Evolutionary conservation across 495 filamentous ascomycete genomes (phyloP).

Genomic region (Glutinoglossum americanum): DNA sequence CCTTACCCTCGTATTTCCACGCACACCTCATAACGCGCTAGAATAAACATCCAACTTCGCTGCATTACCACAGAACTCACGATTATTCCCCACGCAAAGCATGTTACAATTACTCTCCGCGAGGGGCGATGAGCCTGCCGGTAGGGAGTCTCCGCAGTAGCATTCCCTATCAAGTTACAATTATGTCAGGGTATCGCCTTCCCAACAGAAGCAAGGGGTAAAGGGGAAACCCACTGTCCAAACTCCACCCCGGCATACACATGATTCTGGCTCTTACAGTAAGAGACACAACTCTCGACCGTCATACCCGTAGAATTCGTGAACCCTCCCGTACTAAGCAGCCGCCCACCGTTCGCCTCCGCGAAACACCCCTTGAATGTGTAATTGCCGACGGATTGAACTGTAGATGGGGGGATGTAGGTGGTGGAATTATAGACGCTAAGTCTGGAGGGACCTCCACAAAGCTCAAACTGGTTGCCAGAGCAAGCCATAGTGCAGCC

Average conservation of each 20-base stretch:
- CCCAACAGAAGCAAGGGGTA: neutral
- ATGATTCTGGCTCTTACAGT: constrained; percentile 17
- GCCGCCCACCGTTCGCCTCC: constrained; percentile 9
- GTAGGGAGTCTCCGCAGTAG: constrained; percentile 16
- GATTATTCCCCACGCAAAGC: constrained; percentile 19
- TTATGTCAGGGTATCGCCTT: constrained; percentile 4
- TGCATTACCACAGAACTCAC: constrained; percentile 21
- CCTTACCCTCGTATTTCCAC: too few species aligned
- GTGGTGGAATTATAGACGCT: neutral
- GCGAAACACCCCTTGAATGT: constrained; percentile 15
- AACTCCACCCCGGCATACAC: constrained; percentile 20
- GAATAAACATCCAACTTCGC: constrained; percentile 12
- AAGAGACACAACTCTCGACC: constrained; percentile 19
- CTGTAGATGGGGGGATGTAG: constrained; percentile 4
- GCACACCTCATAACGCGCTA: neutral
- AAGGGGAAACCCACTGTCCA: neutral
- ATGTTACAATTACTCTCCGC: constrained; percentile 15
- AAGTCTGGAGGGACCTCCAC: too few species aligned
- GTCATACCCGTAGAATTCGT: constrained; percentile 20
- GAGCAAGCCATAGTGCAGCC: neutral
- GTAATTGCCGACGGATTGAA: constrained; percentile 5
- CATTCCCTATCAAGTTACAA: constrained; percentile 10
- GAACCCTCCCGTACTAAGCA: constrained; percentile 10
- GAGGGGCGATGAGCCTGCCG: constrained; percentile 8
- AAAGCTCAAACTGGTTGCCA: too few species aligned